Evolutionary conservation across 257 asterid species (phyloP), one percentile per base, ranked within the genome.

Genomic region (Verbascum thapsus): DNA sequence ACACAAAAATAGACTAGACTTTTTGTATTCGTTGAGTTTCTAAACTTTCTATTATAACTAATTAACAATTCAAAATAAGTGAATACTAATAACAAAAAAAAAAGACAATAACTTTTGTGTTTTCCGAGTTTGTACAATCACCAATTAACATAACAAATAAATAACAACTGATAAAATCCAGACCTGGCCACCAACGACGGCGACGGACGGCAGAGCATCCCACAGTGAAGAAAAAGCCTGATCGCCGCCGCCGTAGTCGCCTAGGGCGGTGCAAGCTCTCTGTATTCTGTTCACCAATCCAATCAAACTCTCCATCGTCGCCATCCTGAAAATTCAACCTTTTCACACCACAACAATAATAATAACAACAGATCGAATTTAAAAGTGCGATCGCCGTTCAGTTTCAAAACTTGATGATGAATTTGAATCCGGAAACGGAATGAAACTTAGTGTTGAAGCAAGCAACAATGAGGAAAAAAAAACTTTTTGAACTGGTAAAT

Each of bases 171-270:
- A 48, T 26, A 5, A 48, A 35, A 22, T 10, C 47, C 7, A 49
- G 56, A 87, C 96, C 96, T 88, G 95, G 50, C 96, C 96, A 23
- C 98, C 98, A 50, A 91, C 96, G 26, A 88, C 98, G 52, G 98
- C 95, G 63, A 91, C 96, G 34, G 98, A 81, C 42, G 98, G 98
- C 13, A 91, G 80, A 47, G 95, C 95, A 47, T 91, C 95, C 95
- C 96, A 91, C 0, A 91, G 95, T 61, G 98, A 91, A 22, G 95
- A 86, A 65, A 88, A 86, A 3, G 91, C 75, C 55, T 78, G 74
- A 16, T 84, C 85, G 49, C 71, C 86, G 39, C 92, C 96, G 15
- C 98, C 96, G 76, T 84, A 78, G 48, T 91, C 98, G 0, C 95
- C 98, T n/a, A 91, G 85, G 65, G 88, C 79, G 37, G 98, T 91